These are phyloP conservation scores for Magnolia kwangsiensis DNA, from an alignment of 164 flowering plant species.

Conservation along the genomic window DNA sequence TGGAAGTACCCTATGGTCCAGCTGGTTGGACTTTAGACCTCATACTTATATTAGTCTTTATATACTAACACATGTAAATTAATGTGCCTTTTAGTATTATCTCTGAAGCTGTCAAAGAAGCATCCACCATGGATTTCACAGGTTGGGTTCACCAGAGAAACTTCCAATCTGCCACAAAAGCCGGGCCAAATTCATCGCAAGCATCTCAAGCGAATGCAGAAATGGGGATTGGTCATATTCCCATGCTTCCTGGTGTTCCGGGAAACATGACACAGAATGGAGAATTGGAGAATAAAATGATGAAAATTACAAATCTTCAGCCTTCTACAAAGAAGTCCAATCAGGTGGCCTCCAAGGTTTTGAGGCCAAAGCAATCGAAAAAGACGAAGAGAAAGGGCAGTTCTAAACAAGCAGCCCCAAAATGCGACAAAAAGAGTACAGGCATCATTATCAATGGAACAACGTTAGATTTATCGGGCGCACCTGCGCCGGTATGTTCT, in stretches of 20 bases:
- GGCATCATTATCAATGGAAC: neutral
- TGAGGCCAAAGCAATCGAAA: neutral
- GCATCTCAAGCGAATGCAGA: neutral
- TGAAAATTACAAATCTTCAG: neutral
- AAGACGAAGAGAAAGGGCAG: constrained; percentile 22
- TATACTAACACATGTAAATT: neutral
- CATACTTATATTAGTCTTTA: neutral
- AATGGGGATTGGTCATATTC: neutral
- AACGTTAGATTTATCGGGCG: neutral
- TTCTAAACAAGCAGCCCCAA: neutral
- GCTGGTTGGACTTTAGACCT: no score
- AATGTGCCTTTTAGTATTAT: neutral
- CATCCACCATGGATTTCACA: neutral
- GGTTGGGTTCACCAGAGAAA: constrained; percentile 1
- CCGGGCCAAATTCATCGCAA: neutral
- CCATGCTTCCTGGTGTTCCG: neutral
- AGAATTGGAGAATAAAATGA: neutral
- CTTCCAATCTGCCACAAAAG: neutral
- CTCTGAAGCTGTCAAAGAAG: neutral
- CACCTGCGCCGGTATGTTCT: neutral
- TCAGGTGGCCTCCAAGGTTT: neutral
- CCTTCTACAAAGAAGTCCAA: constrained; percentile 9
- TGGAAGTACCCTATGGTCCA: no score
- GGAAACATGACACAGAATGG: neutral
- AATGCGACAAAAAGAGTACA: neutral